These are phyloP conservation scores for Arthrobotrys pseudoclavata DNA, from an alignment of 2,329 filamentous ascomycete species.

Conservation along the genomic window DNA sequence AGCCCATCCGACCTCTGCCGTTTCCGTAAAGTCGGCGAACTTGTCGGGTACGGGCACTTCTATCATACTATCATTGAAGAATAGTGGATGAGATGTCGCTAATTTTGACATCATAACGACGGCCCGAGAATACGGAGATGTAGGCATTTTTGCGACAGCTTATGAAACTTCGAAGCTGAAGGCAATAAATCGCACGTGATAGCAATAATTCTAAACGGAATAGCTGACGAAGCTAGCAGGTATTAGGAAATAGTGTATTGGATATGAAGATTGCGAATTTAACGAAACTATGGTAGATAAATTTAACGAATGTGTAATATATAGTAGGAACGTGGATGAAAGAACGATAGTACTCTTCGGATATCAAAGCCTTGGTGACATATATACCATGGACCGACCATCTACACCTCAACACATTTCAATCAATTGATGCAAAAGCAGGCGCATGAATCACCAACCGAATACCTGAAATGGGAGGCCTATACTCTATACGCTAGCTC, in stretches of 20 bases:
- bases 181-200: background rate
- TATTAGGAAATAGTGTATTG: background rate
- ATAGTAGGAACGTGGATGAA: background rate
- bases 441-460: background rate
- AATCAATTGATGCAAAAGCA: background rate
- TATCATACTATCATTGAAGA: background rate
- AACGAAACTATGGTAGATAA: background rate
- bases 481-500: background rate
- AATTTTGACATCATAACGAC: background rate
- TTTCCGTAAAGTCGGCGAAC: slow-evolving; percentile 8
- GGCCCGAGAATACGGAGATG: background rate
- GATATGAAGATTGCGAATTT: background rate
- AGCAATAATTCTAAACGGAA: background rate
- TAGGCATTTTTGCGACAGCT: background rate
- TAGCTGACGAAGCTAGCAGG: background rate
- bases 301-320: background rate
- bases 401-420: too few relatives aligned
- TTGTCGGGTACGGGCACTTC: background rate
- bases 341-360: too few relatives aligned
- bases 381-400: background rate
- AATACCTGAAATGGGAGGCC: background rate
- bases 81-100: background rate
- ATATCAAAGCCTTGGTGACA: background rate
- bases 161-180: background rate
- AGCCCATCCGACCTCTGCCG: slow-evolving; percentile 11